Evolutionary conservation across 2,329 filamentous ascomycete species (phyloP), one percentile per base, ranked within the genome.

Genomic region (Fusarium pseudoanthophilum): DNA sequence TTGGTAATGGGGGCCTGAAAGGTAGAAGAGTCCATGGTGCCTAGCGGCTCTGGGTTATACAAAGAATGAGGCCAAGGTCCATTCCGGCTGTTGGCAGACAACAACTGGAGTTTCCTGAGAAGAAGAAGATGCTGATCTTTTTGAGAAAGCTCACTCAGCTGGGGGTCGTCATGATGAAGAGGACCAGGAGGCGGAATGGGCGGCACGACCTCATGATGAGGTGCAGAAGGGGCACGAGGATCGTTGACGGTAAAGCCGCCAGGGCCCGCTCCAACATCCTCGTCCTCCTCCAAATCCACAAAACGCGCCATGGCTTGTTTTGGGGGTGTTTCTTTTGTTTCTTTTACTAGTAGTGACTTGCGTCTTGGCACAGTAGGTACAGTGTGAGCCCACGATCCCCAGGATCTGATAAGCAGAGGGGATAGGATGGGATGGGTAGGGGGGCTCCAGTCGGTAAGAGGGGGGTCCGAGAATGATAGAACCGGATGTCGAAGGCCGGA

Each of bases 261-360:
- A 62, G 70, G 72, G 51, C 65, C 69, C 48, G 72, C 69, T 39
- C 69, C 66, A 48, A 56, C 68, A 60, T 77, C 69, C 45, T 78
- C 76, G 48, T 76, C 74, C 30, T 77, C 76, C 60, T 77, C 77
- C 67, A 78, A 77, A 63, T 78, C 77, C 72, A 78, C 76, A 78
- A 78, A 78, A 67, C 77, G 77, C 75, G 77, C 77, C 77, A 78
- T 78, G 69, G 74, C 72, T 62, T 68, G 53, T 69, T 34, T 51
- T 11, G 45, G 45, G 16, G 46, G 37, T 63, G 46, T 53, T 14
- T 53, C 21, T 60, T 51, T 36, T 64, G 51, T 30, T 56, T 52
- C 26, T 59, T 52, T 42, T 42, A 65, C 46, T 70, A 69, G 64
- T 70, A 69, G 64, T 28, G 32, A 52, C 43, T 51, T 65, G 40